A percentile compares a stretch with the other conserved stretches of the same genome.
Conservation (phyloP, 1,284 basidiomycete genomes). For the Gastroboletus turbinatus region DNA sequence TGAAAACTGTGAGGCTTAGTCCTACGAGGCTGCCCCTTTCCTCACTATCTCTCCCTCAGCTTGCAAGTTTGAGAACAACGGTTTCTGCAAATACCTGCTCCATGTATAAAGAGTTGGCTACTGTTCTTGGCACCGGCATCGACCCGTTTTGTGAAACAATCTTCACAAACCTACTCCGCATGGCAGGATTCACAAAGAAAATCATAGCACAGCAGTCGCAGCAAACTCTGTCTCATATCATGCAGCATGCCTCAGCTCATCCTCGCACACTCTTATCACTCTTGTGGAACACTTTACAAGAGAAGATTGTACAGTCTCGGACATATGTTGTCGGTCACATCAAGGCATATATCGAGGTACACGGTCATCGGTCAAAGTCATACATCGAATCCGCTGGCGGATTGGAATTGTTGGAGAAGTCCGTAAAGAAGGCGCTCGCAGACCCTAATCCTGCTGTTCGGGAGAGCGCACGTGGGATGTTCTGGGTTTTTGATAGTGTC, state of each 20-base stretch:
- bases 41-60: conserved; percentile 42
- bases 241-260: conserved; percentile 70
- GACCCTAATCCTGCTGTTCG: conserved; percentile 84
- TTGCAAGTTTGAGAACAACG: conserved; percentile 89
- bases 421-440: conserved; percentile 66
- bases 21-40: not conserved
- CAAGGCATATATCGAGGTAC: conserved; percentile 70
- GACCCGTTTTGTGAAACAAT: conserved; percentile 81
- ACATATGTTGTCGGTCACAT: conserved; percentile 67
- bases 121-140: conserved; percentile 65
- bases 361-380: conserved; percentile 61
- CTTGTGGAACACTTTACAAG: conserved; percentile 73
- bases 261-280: conserved; percentile 72
- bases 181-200: conserved; percentile 96
- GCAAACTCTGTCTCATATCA: conserved; percentile 63
- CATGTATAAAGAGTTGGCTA: conserved; percentile 77
- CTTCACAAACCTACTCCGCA: conserved; percentile 74
- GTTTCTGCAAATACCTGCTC: conserved; percentile 80
- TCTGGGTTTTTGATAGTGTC: conserved; percentile 78
- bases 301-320: conserved; percentile 85
- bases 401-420: conserved; percentile 70
- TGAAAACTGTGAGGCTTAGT: conserved; percentile 73
- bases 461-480: conserved; percentile 71
- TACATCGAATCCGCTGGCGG: conserved; percentile 67
- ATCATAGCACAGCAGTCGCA: conserved; percentile 89